Evolutionary conservation across 73 alveolate genomes (phyloP).

Genomic region (Paramecium caudatum): DNA sequence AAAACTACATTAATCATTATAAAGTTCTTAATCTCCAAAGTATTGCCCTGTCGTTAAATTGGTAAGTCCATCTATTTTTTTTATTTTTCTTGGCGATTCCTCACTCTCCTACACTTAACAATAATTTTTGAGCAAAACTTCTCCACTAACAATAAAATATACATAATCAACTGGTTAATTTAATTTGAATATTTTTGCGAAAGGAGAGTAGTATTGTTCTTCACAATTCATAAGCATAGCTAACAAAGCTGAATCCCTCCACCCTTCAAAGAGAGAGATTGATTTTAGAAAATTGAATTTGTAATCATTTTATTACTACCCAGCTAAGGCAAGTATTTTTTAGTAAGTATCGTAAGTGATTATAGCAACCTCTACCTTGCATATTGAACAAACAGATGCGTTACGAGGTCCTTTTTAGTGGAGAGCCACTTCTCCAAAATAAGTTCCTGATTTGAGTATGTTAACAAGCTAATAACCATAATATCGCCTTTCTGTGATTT

Average conservation of each 20-base stretch:
- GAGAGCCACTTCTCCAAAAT: constrained; percentile 55
- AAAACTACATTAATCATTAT: background rate
- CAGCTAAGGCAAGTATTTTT: constrained; percentile 29
- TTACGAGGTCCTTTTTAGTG: constrained; percentile 23
- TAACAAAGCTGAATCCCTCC: constrained; percentile 24
- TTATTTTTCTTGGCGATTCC: background rate
- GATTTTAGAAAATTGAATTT: constrained; percentile 9
- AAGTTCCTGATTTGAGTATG: background rate
- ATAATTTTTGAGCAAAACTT: background rate
- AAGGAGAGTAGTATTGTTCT: constrained; percentile 26
- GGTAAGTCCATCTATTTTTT: constrained; percentile 4
- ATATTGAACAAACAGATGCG: constrained; percentile 1
- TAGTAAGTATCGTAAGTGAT: constrained; percentile 7
- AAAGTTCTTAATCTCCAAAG: constrained; percentile 55
- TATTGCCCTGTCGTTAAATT: background rate
- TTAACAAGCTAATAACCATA: background rate
- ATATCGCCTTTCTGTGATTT: constrained; percentile 17
- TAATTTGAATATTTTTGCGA: background rate
- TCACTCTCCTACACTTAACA: background rate
- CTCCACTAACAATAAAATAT: constrained; percentile 42
- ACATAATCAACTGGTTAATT: constrained; percentile 13
- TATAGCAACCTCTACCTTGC: background rate
- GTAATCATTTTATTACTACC: background rate
- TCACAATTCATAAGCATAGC: constrained; percentile 21
- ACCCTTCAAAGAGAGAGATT: constrained; percentile 54